Conservation (phyloP, 805 yeast species). For the Candida lessepsii region DNA sequence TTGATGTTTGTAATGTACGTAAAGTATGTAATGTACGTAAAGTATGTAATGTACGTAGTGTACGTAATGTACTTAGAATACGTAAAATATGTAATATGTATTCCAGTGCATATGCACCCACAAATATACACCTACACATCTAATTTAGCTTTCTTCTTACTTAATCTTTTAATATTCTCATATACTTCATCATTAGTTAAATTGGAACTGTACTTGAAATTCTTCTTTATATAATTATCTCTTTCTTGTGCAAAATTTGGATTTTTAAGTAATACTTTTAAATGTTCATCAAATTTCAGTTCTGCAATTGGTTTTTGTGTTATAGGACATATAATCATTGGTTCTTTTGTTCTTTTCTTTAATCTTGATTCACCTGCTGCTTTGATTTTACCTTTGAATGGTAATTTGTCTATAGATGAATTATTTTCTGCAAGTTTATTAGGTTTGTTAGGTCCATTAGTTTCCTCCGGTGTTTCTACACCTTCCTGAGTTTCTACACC, state of each 20-base stretch:
- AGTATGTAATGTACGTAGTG: no score
- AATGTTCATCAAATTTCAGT: slow-evolving; percentile 65
- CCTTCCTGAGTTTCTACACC: no score
- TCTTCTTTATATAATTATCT: slow-evolving; percentile 57
- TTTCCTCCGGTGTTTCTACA: no score
- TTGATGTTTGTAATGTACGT: no score
- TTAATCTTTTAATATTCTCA: slow-evolving; percentile 55
- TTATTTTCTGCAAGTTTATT: no score
- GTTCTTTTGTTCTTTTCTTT: slow-evolving; percentile 30
- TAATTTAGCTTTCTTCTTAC: slow-evolving; percentile 24
- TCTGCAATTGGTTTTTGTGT: slow-evolving; percentile 73
- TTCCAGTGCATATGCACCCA: neutral
- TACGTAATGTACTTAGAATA: no score
- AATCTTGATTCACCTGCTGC: slow-evolving; percentile 70
- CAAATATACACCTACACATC: no score
- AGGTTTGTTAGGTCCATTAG: no score
- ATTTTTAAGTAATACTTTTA: slow-evolving; percentile 67
- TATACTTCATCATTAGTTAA: slow-evolving; percentile 58
- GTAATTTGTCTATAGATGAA: no score
- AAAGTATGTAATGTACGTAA: no score
- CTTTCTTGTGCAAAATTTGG: slow-evolving; percentile 75
- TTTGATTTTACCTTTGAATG: slow-evolving; percentile 51
- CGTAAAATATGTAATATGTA: no score
- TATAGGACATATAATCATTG: slow-evolving; percentile 68
- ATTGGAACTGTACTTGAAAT: slow-evolving; percentile 46